These are phyloP conservation scores for Hygrocybe coccinea DNA, from an alignment of 768 basidiomycete genomes.

Conservation along the genomic window DNA sequence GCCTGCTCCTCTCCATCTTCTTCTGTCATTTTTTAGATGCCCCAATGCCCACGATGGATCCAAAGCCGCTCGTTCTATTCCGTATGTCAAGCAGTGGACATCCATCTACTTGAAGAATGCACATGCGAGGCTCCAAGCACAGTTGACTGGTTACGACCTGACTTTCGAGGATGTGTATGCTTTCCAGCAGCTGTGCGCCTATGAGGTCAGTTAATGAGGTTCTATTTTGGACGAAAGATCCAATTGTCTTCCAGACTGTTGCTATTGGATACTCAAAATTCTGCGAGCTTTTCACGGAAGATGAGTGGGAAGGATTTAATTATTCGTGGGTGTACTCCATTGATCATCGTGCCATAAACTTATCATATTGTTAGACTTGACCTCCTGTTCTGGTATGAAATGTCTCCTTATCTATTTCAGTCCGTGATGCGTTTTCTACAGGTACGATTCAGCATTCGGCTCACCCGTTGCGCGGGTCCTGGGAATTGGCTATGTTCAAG, in stretches of 20 bases:
- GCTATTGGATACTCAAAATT: slow-evolving; percentile 88
- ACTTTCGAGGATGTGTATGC: slow-evolving; percentile 65
- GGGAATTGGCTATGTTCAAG: slow-evolving; percentile 78
- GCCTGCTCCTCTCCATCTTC: background rate
- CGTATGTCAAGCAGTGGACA: slow-evolving; percentile 64
- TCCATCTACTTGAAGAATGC: slow-evolving; percentile 68
- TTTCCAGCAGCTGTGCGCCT: slow-evolving; percentile 81
- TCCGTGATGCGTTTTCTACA: slow-evolving; percentile 22
- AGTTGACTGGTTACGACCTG: slow-evolving; percentile 59
- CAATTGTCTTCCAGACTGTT: slow-evolving; percentile 56
- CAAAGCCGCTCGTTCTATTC: slow-evolving; percentile 54
- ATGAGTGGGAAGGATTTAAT: slow-evolving; percentile 92
- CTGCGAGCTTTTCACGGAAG: slow-evolving; percentile 83
- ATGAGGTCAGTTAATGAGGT: slow-evolving; percentile 51
- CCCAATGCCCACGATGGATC: slow-evolving; percentile 47
- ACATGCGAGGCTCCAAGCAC: slow-evolving; percentile 49
- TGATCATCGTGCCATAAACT: slow-evolving; percentile 3
- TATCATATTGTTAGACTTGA: slow-evolving; percentile 47
- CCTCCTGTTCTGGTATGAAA: slow-evolving; percentile 52
- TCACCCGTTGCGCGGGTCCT: slow-evolving; percentile 72
- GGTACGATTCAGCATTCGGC: slow-evolving; percentile 76
- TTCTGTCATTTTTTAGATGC: slow-evolving; percentile 40
- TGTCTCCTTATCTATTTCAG: slow-evolving; percentile 2
- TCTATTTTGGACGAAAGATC: background rate
- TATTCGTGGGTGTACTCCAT: slow-evolving; percentile 55